Percentiles rank a stretch among this genome's conserved stretches.
These are phyloP conservation scores for Leccinellum rugosiceps DNA, from an alignment of 768 basidiomycete genomes.

Conservation along the genomic window DNA sequence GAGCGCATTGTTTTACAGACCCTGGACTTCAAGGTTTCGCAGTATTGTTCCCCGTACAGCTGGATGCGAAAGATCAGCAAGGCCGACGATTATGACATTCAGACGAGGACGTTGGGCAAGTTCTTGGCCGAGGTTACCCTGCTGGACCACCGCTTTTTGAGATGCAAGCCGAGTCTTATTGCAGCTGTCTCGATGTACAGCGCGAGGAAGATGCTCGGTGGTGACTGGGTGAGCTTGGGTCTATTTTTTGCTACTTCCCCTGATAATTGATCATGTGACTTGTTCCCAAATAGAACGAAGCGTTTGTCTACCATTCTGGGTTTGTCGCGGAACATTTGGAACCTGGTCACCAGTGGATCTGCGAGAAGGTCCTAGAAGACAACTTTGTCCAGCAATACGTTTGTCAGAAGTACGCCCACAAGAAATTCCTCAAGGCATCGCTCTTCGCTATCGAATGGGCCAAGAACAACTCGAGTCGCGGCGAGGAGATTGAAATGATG, in stretches of 20 bases:
- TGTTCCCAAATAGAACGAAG: conserved; percentile 61
- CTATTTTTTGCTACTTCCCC: neutral
- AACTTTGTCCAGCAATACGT: conserved; percentile 84
- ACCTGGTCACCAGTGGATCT: conserved; percentile 75
- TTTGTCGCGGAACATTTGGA: conserved; percentile 87
- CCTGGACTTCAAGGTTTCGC: conserved; percentile 91
- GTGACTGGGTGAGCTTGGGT: conserved; percentile 90
- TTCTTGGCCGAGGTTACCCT: conserved; percentile 96
- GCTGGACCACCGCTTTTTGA: conserved; percentile 87
- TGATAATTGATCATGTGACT: conserved; percentile 33
- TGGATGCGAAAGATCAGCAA: conserved; percentile 99
- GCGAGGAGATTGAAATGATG: conserved; percentile 30
- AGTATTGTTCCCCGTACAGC: conserved; percentile 98
- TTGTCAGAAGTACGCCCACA: conserved; percentile 95
- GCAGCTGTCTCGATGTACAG: conserved; percentile 98
- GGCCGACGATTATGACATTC: conserved; percentile 97
- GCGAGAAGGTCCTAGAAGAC: conserved; percentile 77
- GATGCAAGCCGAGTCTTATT: conserved; percentile 89
- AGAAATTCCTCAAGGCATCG: conserved; percentile 95
- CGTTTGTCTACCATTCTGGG: conserved; percentile 90
- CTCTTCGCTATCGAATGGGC: conserved; percentile 77
- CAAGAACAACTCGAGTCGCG: conserved; percentile 42
- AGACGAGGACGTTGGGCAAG: conserved; percentile 95
- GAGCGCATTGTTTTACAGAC: conserved; percentile 95
- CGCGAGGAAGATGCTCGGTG: conserved; percentile 89